Conservation (phyloP, 2,329 filamentous ascomycete species). For the Talaromyces pinophilus region DNA sequence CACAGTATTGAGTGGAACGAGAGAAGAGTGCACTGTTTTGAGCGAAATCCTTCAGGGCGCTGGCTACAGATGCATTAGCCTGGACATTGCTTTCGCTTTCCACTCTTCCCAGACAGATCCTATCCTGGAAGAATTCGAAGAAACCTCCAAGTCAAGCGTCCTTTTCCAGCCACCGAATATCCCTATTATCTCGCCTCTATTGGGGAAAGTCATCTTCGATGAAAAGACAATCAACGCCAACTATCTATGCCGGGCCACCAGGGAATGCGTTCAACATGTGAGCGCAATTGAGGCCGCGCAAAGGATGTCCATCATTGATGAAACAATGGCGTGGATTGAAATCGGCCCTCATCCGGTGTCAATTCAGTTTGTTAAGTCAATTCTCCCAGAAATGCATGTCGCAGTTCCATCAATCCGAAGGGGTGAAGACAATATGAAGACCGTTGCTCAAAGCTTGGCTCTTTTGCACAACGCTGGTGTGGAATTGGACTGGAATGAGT, state of each 20-base stretch:
- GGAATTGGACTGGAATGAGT: slow-evolving; percentile 70
- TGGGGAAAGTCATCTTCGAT: slow-evolving; percentile 43
- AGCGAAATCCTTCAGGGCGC: slow-evolving; percentile 60
- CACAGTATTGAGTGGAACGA: slow-evolving; percentile 67
- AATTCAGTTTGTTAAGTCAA: slow-evolving; percentile 67
- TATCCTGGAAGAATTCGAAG: slow-evolving; percentile 62
- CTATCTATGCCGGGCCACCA: slow-evolving; percentile 66
- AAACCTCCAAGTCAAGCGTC: slow-evolving; percentile 47
- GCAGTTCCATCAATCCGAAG: slow-evolving; percentile 64
- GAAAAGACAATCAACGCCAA: slow-evolving; percentile 47
- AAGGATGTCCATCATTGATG: slow-evolving; percentile 60
- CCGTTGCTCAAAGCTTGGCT: slow-evolving; percentile 59
- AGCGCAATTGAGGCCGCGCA: slow-evolving; percentile 62
- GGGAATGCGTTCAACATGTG: slow-evolving; percentile 70
- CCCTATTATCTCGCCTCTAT: slow-evolving; percentile 50
- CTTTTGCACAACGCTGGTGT: slow-evolving; percentile 64
- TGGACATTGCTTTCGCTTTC: slow-evolving; percentile 68
- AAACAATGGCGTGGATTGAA: slow-evolving; percentile 67
- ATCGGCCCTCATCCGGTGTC: slow-evolving; percentile 73
- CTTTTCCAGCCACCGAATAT: slow-evolving; percentile 43
- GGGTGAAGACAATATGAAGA: slow-evolving; percentile 65
- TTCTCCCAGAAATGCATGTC: slow-evolving; percentile 56
- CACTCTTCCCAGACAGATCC: slow-evolving; percentile 67
- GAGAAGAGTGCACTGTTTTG: slow-evolving; percentile 31
- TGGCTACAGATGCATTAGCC: slow-evolving; percentile 62